Conservation (phyloP, 495 filamentous ascomycete species). For the Trichoderma reesei region DNA sequence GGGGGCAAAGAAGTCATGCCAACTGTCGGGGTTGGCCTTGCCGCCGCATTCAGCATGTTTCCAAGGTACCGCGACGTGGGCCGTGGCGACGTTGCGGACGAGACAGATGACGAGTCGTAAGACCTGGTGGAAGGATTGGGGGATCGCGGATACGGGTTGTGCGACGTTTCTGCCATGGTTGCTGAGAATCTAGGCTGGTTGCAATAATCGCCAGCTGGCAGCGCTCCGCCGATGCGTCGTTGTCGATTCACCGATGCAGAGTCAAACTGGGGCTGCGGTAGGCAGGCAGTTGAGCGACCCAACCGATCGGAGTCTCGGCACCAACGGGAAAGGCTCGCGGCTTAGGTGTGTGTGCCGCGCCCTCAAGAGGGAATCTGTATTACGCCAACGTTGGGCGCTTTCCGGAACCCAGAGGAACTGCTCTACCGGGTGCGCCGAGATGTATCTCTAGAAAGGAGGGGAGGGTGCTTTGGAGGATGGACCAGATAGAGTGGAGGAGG, state of each 20-base stretch:
- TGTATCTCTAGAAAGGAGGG: not conserved
- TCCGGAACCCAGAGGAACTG: not conserved
- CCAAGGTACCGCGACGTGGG: constrained; percentile 34
- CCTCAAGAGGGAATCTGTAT: not conserved
- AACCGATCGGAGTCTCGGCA: not conserved
- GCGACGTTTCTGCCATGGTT: constrained; percentile 43
- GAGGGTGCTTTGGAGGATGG: not conserved
- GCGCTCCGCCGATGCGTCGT: not conserved
- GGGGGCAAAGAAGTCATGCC: constrained; percentile 34
- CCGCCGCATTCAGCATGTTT: constrained; percentile 34
- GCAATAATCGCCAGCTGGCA: not conserved
- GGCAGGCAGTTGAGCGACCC: constrained; percentile 4
- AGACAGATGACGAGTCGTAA: constrained; percentile 46
- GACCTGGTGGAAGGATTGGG: constrained; percentile 43
- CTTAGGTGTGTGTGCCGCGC: not conserved
- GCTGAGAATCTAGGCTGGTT: not conserved
- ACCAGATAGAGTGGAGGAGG: not conserved
- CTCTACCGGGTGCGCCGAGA: not conserved
- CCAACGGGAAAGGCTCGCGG: not conserved
- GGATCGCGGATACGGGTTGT: constrained; percentile 43
- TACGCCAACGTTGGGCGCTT: not conserved
- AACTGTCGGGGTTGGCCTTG: constrained; percentile 29
- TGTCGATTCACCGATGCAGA: not conserved
- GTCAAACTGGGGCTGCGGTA: not conserved
- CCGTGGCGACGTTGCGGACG: constrained; percentile 45